phyloP scores from a whole-genome alignment of 2,329 filamentous ascomycete species.

The Colletotrichum eleusines region DNA sequence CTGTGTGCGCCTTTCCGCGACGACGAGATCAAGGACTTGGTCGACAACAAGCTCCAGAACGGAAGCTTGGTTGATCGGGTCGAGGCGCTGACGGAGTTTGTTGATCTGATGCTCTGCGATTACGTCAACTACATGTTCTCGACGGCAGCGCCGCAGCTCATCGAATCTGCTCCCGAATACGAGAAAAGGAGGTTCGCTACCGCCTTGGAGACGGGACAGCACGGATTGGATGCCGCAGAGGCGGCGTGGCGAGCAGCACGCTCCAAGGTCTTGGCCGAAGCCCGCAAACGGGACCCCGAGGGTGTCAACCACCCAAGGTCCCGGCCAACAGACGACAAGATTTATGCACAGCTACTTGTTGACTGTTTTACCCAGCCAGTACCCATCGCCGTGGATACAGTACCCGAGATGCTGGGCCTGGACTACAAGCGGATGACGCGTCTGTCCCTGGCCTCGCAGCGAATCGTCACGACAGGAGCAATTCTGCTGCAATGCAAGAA shows the following conservation, averaged over 20 bases:
- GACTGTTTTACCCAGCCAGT: conserved; percentile 79
- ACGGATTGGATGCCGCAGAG: conserved; percentile 70
- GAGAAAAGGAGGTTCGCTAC: conserved; percentile 79
- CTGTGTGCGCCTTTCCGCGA: conserved; percentile 87
- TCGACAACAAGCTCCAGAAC: conserved; percentile 69
- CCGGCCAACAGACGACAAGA: conserved; percentile 74
- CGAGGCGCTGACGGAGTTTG: conserved; percentile 79
- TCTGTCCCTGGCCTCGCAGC: conserved; percentile 55
- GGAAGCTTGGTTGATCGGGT: conserved; percentile 80
- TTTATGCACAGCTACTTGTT: conserved; percentile 81
- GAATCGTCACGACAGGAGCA: conserved; percentile 79
- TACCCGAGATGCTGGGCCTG: conserved; percentile 81
- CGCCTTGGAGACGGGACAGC: conserved; percentile 67
- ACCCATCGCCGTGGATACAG: conserved; percentile 62
- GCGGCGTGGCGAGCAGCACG: conserved; percentile 75
- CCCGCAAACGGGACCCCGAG: conserved; percentile 76
- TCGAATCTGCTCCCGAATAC: conserved; percentile 78
- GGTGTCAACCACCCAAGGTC: conserved; percentile 71
- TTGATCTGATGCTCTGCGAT: conserved; percentile 82
- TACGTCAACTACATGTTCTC: conserved; percentile 86
- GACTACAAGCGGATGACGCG: conserved; percentile 72
- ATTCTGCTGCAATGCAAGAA: conserved; percentile 86
- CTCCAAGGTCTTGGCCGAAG: conserved; percentile 73
- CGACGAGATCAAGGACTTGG: conserved; percentile 76
- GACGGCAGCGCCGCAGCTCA: conserved; percentile 76